A percentile compares a stretch with the other conserved stretches of the same genome.
Evolutionary conservation across 2,329 filamentous ascomycete genomes (phyloP).

Genomic region (Pseudocercospora ulei): DNA sequence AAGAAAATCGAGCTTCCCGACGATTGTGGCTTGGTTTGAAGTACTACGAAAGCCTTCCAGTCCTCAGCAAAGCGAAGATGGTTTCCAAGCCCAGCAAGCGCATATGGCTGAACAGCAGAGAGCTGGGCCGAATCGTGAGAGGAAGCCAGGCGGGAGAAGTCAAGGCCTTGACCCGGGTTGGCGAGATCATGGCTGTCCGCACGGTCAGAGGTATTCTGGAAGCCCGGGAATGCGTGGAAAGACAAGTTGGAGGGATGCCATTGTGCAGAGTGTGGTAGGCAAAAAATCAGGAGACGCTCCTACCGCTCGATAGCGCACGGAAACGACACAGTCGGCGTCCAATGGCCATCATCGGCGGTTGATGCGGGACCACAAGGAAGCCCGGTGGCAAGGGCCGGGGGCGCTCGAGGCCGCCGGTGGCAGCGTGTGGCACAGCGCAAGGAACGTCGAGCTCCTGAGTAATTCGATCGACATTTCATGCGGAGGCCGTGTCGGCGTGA

Average conservation of each 20-base stretch:
- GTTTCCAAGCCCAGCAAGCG: constrained; percentile 66
- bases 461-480: too few relatives aligned
- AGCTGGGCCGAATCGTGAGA: constrained; percentile 56
- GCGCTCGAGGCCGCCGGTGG: too few relatives aligned
- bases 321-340: too few relatives aligned
- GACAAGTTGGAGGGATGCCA: constrained; percentile 68
- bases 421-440: too few relatives aligned
- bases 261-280: constrained; percentile 59
- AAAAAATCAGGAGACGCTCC: too few relatives aligned
- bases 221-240: constrained; percentile 68
- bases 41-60: constrained; percentile 75
- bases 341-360: too few relatives aligned
- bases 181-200: constrained; percentile 71
- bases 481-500: too few relatives aligned
- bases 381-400: too few relatives aligned
- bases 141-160: constrained; percentile 59
- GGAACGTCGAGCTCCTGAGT: too few relatives aligned
- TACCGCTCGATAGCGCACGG: too few relatives aligned
- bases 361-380: too few relatives aligned
- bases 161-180: constrained; percentile 61
- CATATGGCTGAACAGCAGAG: constrained; percentile 54
- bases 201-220: constrained; percentile 74
- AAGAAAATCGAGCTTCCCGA: constrained; percentile 58
- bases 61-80: constrained; percentile 56
- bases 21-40: constrained; percentile 83